These are phyloP conservation scores for Jimgerdemannia lactiflua DNA, from an alignment of 192 early-diverging fungal species.

Conservation along the genomic window DNA sequence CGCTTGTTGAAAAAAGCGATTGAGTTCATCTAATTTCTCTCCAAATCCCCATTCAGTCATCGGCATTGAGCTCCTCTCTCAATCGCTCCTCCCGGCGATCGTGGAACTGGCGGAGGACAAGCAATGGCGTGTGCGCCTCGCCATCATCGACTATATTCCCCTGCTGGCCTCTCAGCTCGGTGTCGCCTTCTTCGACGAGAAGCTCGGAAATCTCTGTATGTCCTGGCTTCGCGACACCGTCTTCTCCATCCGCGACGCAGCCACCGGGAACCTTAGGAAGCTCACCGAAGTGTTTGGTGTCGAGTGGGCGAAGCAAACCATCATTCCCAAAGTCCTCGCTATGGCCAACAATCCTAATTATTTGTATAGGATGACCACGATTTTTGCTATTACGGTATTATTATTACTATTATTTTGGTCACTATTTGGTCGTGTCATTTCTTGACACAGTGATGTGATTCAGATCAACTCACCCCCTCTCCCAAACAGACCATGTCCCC, in stretches of 20 bases:
- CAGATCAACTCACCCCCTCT: neutral
- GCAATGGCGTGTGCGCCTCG: slow-evolving; percentile 99
- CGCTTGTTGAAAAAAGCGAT: neutral
- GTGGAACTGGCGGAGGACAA: slow-evolving; percentile 99
- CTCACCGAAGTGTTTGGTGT: slow-evolving; percentile 98
- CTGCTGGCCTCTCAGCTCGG: slow-evolving; percentile 96
- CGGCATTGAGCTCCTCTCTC: slow-evolving; percentile 96
- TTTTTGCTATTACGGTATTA: slow-evolving; percentile 90
- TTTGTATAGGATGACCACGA: slow-evolving; percentile 96
- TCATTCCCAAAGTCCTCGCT: slow-evolving; percentile 91
- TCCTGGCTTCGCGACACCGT: slow-evolving; percentile 98
- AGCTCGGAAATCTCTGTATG: slow-evolving; percentile 93
- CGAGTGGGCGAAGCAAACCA: slow-evolving; percentile 93
- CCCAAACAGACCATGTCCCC: slow-evolving; percentile 74
- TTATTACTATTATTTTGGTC: slow-evolving; percentile 3
- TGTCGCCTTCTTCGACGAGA: slow-evolving; percentile 96
- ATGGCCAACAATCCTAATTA: slow-evolving; percentile 94
- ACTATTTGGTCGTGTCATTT: no score
- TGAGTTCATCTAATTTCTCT: slow-evolving; percentile 1
- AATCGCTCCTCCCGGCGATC: slow-evolving; percentile 96
- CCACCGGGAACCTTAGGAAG: slow-evolving; percentile 90
- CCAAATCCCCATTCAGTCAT: slow-evolving; percentile 56
- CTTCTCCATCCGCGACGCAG: slow-evolving; percentile 97
- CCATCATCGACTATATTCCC: slow-evolving; percentile 99
- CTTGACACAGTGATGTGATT: no score